Base-by-base conservation (phyloP, 2,329 filamentous ascomycete genomes). In the Colletotrichum higginsianum region DNA sequence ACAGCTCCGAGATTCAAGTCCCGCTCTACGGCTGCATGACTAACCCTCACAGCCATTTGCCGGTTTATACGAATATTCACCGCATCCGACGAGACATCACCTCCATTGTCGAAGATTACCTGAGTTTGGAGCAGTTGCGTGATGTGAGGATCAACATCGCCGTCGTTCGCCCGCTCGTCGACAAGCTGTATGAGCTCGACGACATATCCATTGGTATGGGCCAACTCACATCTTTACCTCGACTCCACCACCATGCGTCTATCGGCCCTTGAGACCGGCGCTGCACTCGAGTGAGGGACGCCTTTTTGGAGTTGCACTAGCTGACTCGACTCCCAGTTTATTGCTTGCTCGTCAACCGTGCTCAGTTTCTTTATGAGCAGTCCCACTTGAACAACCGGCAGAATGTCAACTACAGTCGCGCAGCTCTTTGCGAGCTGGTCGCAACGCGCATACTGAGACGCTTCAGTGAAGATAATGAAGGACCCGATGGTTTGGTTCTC, bases 131-230 rank as follows among this genome's bases (percentile, higher is more conserved):
- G 75, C 94, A 96, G 84, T 84, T 97, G 74, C 89, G 92, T 77
- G 93, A 94, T 79, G 91, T 94, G 66, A 89, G 93, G 70, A 94
- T 96, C 86, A 96, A 96, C 79, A 88, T 94, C 61, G 88, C 92
- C 1, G 91, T 96, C 55, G 91, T 96, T 23, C 89, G 94, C 69
- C 94, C 94, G 1, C 83, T 96, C 35, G 93, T 96, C n/a, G 93
- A 96, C 79, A 92, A 94, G 79, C 87, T 96, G 11, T 96, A 94
- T 79, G 91, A 93, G 76, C 87, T 91, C 70, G 88, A 94, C 71
- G 94, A 96, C 83, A 91, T 95, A 49, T 96, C 93, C 1, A 91
- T 95, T 66, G 88, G 91, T 92, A 82, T 74, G 86, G 47, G 21
- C 46, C 77, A 11, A 49, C 42, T 26, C 47, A 21, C 58, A 15